A percentile compares a stretch with the other conserved stretches of the same genome.
phyloP scores from a whole-genome alignment of 176 grass and related monocot genomes.

The Miscanthus lutarioriparius region DNA sequence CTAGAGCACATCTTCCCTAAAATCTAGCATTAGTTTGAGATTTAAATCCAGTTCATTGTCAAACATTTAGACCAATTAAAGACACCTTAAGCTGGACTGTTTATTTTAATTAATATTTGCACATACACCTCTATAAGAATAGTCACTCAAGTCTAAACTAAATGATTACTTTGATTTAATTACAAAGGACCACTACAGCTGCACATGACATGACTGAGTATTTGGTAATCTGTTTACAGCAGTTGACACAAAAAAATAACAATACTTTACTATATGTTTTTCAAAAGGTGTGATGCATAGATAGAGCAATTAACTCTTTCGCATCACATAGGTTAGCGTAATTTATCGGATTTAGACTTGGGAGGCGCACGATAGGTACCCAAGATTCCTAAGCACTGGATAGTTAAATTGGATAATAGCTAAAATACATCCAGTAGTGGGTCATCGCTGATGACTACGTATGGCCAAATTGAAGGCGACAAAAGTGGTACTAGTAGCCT shows the following conservation, averaged over 20 bases:
- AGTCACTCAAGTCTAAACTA: neutral
- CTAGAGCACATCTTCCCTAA: neutral
- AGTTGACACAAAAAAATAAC: neutral
- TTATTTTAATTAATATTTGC: neutral
- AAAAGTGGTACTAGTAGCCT: conserved; percentile 20
- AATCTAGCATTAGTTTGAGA: neutral
- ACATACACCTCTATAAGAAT: neutral
- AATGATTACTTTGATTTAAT: neutral
- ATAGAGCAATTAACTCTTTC: neutral
- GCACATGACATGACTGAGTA: neutral
- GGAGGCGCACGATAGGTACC: neutral
- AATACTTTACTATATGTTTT: neutral
- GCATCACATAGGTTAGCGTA: neutral
- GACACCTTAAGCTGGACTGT: neutral
- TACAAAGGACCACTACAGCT: neutral
- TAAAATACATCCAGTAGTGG: conserved; percentile 25
- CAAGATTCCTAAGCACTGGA: conserved; percentile 19
- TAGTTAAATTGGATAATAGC: conserved; percentile 18
- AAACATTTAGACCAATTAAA: neutral
- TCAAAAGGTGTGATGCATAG: neutral
- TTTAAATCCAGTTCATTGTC: neutral
- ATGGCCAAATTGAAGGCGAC: conserved; percentile 27
- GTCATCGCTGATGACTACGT: conserved; percentile 17
- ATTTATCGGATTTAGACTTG: neutral
- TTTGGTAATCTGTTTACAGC: neutral